These are phyloP conservation scores for Stagonosporopsis rhizophila DNA, from an alignment of 2,329 filamentous ascomycete genomes.

Conservation along the genomic window DNA sequence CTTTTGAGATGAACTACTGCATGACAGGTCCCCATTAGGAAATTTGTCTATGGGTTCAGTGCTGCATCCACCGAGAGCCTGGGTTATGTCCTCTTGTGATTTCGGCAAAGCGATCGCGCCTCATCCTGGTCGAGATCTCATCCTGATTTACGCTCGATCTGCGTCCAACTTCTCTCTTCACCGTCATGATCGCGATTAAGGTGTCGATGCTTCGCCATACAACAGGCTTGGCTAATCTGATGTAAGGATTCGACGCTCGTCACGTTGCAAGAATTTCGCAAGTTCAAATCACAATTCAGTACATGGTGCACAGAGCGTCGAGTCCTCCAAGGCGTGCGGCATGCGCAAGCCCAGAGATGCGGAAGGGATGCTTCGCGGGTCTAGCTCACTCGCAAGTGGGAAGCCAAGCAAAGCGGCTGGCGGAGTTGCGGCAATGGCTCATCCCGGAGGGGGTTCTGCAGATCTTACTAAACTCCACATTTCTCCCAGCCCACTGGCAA, in stretches of 20 bases:
- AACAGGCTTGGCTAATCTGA: not conserved
- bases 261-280: not conserved
- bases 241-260: not conserved
- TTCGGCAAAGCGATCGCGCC: slow-evolving; percentile 10
- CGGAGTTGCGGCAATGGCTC: slow-evolving; percentile 7
- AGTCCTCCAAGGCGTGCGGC: not conserved
- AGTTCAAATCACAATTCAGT: not conserved
- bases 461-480: not conserved
- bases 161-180: not conserved
- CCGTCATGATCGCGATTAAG: not conserved
- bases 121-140: slow-evolving; percentile 7
- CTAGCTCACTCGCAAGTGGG: not conserved
- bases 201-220: not conserved
- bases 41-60: not conserved
- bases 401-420: not conserved
- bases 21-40: slow-evolving; percentile 14
- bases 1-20: slow-evolving; percentile 8
- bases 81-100: not conserved
- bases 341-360: not conserved
- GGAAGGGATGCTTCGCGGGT: not conserved
- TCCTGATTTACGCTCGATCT: not conserved
- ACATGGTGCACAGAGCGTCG: not conserved
- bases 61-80: not conserved
- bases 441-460: no score
- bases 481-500: not conserved